Conservation (phyloP, 1,284 basidiomycete genomes). For the Anthracocystis walkeri region DNA sequence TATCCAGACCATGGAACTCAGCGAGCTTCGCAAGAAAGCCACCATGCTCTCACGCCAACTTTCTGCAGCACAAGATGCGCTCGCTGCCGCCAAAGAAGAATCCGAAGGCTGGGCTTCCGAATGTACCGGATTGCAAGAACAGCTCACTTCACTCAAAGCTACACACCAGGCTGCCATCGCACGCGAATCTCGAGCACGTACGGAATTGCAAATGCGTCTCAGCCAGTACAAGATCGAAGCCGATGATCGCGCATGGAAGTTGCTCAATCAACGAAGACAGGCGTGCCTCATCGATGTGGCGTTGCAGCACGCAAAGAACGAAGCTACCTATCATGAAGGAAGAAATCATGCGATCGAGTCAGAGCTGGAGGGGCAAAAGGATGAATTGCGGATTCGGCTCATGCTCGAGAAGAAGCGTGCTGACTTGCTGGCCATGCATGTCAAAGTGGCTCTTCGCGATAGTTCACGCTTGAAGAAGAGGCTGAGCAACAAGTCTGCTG, state of each 20-base stretch:
- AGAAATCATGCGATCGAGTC: slow-evolving; percentile 31
- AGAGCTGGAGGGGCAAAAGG: slow-evolving; percentile 37
- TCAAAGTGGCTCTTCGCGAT: slow-evolving; percentile 28
- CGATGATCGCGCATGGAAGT: slow-evolving; percentile 43
- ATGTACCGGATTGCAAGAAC: slow-evolving; percentile 44
- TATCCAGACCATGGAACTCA: slow-evolving; percentile 38
- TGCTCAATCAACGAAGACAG: slow-evolving; percentile 30
- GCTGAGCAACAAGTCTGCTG: slow-evolving; percentile 21
- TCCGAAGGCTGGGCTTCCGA: slow-evolving; percentile 52
- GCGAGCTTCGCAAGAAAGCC: slow-evolving; percentile 44
- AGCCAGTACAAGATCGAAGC: slow-evolving; percentile 48
- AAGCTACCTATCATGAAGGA: slow-evolving; percentile 34
- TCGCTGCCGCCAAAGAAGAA: slow-evolving; percentile 43
- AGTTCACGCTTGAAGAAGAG: slow-evolving; percentile 29
- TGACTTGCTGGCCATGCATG: slow-evolving; percentile 35
- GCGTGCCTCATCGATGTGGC: slow-evolving; percentile 30
- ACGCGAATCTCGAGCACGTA: slow-evolving; percentile 27
- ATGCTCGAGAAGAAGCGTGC: slow-evolving; percentile 49
- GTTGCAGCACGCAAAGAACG: slow-evolving; percentile 46
- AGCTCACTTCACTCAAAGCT: slow-evolving; percentile 22
- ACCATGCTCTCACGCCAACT: slow-evolving; percentile 25
- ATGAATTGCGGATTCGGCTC: slow-evolving; percentile 38
- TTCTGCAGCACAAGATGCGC: slow-evolving; percentile 23
- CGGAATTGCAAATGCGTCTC: slow-evolving; percentile 33
- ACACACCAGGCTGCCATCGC: slow-evolving; percentile 19